Evolutionary conservation across 2,329 filamentous ascomycete species (phyloP).

Genomic region (Claviceps humidiphila): DNA sequence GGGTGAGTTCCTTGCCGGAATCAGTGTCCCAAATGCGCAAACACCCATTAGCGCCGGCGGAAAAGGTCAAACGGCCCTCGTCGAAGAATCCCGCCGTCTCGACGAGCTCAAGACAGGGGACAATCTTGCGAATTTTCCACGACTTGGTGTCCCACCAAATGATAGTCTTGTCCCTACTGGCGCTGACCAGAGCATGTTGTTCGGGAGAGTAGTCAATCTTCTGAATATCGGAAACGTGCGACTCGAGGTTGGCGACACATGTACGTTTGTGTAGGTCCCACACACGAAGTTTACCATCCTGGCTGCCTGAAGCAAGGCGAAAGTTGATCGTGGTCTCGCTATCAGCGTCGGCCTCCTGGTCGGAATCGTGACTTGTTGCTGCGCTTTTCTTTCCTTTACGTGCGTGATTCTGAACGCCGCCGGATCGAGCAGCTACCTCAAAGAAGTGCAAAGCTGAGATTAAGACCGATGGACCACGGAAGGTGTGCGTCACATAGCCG

Average conservation of each 20-base stretch:
- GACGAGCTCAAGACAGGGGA: slow-evolving; percentile 73
- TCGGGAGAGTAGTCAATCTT: slow-evolving; percentile 66
- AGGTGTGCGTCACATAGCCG: slow-evolving; percentile 88
- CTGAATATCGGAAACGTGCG: slow-evolving; percentile 90
- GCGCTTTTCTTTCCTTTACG: slow-evolving; percentile 23
- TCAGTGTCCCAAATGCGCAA: slow-evolving; percentile 74
- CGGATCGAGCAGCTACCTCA: slow-evolving; percentile 44
- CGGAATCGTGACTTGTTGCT: slow-evolving; percentile 20
- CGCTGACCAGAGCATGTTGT: slow-evolving; percentile 67
- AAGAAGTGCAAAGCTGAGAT: slow-evolving; percentile 90
- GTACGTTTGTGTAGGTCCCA: slow-evolving; percentile 84
- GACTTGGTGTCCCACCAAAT: slow-evolving; percentile 80
- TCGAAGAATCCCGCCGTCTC: slow-evolving; percentile 73
- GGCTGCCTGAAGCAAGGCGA: slow-evolving; percentile 76
- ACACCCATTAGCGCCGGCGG: slow-evolving; percentile 71
- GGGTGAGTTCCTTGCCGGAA: slow-evolving; percentile 65
- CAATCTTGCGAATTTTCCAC: slow-evolving; percentile 71
- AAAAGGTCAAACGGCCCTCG: slow-evolving; percentile 60
- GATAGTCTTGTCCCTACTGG: slow-evolving; percentile 82
- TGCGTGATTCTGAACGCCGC: slow-evolving; percentile 11
- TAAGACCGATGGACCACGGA: slow-evolving; percentile 82
- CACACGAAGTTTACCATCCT: slow-evolving; percentile 83
- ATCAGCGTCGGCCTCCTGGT: slow-evolving; percentile 27
- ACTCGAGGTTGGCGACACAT: slow-evolving; percentile 66
- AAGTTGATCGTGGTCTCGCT: slow-evolving; percentile 42